These are phyloP conservation scores for Saccharomyces uvarum DNA, from an alignment of 1,139 yeast genomes.

Conservation along the genomic window DNA sequence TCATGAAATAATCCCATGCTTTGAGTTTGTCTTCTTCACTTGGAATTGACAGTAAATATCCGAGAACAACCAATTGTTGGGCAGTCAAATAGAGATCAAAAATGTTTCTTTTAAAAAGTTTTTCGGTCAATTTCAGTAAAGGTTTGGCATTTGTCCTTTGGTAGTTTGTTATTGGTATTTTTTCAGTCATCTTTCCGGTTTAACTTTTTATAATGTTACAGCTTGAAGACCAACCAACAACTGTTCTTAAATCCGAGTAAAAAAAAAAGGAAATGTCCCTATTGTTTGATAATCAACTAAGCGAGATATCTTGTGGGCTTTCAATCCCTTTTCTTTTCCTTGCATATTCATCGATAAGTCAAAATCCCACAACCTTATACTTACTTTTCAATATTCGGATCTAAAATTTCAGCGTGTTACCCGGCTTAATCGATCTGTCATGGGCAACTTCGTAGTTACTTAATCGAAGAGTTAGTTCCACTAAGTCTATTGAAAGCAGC, in stretches of 20 bases:
- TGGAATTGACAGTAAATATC: conserved; percentile 35
- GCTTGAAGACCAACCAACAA: background rate
- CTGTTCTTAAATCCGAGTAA: background rate
- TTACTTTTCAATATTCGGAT: background rate
- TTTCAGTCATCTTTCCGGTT: conserved; percentile 9
- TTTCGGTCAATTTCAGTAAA: conserved; percentile 43
- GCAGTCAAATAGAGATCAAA: conserved; percentile 56
- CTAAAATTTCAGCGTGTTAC: background rate
- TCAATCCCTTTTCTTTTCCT: background rate
- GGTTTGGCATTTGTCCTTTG: conserved; percentile 22
- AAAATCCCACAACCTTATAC: background rate
- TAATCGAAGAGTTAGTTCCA: no score
- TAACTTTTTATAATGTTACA: background rate
- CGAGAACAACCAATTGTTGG: conserved; percentile 51
- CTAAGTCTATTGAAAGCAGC: no score
- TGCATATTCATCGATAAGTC: background rate
- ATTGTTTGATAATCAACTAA: background rate
- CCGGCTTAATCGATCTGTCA: background rate
- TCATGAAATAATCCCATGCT: conserved; percentile 49
- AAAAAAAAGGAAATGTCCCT: background rate
- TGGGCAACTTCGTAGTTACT: no score
- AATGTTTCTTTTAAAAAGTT: conserved; percentile 40
- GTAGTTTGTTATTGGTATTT: conserved; percentile 22
- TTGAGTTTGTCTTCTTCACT: conserved; percentile 27
- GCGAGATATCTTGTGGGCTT: background rate